A percentile compares a stretch with the other conserved stretches of the same genome.
These are phyloP conservation scores for Oryza officinalis DNA, from an alignment of 176 grass and related monocot species.

Conservation along the genomic window DNA sequence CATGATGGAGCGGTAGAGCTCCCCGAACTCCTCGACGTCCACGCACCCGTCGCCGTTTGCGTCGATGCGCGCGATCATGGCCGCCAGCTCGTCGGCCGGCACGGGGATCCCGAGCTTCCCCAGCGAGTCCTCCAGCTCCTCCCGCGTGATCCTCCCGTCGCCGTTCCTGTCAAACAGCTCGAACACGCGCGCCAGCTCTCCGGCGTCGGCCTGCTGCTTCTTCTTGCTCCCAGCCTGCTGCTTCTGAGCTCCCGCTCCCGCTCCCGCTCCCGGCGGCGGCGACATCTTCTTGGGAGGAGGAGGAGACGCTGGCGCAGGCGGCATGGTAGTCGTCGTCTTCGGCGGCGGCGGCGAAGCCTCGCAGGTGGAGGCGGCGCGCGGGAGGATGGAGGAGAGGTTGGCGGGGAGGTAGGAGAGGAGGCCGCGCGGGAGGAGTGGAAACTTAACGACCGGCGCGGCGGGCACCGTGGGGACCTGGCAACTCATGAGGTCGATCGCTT, in stretches of 20 bases:
- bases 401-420: slow-evolving; percentile 51
- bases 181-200: slow-evolving; percentile 66
- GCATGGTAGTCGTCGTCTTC: not conserved
- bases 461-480: slow-evolving; percentile 26
- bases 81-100: slow-evolving; percentile 50
- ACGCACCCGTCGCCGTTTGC: slow-evolving; percentile 73
- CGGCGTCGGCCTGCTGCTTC: not conserved
- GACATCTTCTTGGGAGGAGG: slow-evolving; percentile 36
- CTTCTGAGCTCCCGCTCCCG: not conserved
- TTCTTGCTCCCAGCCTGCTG: not conserved
- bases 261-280: not conserved
- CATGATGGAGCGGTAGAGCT: slow-evolving; percentile 66
- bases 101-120: slow-evolving; percentile 63
- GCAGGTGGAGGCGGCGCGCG: not conserved
- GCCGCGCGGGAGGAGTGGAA: slow-evolving; percentile 28
- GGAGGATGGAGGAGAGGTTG: slow-evolving; percentile 52
- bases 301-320: not conserved
- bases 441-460: slow-evolving; percentile 28
- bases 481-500: slow-evolving; percentile 9
- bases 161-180: slow-evolving; percentile 76
- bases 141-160: slow-evolving; percentile 68
- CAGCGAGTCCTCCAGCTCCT: slow-evolving; percentile 75
- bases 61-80: slow-evolving; percentile 77
- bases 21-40: slow-evolving; percentile 74
- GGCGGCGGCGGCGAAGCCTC: not conserved